phyloP scores from a whole-genome alignment of 345 rosid species.

The Lepidium africanum region DNA sequence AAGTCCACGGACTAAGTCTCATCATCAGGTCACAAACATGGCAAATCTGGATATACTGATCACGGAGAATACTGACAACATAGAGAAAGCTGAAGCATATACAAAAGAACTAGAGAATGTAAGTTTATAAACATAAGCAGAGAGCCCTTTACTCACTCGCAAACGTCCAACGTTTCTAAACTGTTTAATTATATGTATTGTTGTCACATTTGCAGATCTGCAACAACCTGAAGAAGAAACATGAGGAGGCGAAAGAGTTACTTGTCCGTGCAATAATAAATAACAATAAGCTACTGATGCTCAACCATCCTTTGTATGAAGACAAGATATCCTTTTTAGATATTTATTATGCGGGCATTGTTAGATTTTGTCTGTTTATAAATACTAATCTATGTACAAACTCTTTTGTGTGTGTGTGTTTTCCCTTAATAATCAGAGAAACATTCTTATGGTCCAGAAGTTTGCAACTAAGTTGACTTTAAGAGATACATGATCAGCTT shows the following conservation, averaged over 20 bases:
- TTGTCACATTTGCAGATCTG: slow-evolving; percentile 45
- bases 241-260: slow-evolving; percentile 79
- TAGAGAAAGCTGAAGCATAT: slow-evolving; percentile 75
- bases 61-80: slow-evolving; percentile 44
- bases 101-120: slow-evolving; percentile 77
- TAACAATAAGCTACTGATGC: slow-evolving; percentile 73
- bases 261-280: slow-evolving; percentile 76
- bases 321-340: slow-evolving; percentile 76
- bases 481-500: slow-evolving; percentile 21
- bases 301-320: slow-evolving; percentile 64
- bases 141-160: background rate
- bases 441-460: slow-evolving; percentile 60
- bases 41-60: slow-evolving; percentile 34
- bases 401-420: background rate
- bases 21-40: slow-evolving; percentile 27
- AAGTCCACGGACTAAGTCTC: slow-evolving; percentile 26
- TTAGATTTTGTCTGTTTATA: background rate
- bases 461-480: slow-evolving; percentile 41
- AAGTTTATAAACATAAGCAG: slow-evolving; percentile 8
- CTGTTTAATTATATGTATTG: background rate
- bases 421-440: slow-evolving; percentile 45
- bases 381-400: background rate
- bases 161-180: background rate
- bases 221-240: slow-evolving; percentile 72
- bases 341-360: background rate